Base-by-base conservation (phyloP, 1,284 basidiomycete genomes). In the Athelia psychrophila region DNA sequence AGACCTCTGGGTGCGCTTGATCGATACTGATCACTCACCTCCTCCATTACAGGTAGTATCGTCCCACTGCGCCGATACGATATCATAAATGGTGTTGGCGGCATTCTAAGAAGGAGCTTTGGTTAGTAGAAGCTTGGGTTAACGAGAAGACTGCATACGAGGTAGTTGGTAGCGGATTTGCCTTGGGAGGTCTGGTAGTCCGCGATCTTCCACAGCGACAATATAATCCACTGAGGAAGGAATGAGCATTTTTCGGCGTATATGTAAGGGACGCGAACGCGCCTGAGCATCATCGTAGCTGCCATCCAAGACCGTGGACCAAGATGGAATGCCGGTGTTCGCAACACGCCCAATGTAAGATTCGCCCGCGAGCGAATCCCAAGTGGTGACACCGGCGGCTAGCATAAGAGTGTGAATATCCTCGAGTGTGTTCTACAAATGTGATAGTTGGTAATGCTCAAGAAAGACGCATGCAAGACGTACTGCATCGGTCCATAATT, bases 381-480 rank as follows among this genome's bases (percentile, higher is more conserved):
- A 79, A 10, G 70, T 63, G 52, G 74, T 59, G 12, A 60, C 64
- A 20, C 66, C 69, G 10, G 69, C 70, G 15, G 67, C 71, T 6
- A 77, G 66, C 75, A 80, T 81, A 50, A 80, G 61, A 61, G 78
- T 80, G 56, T 81, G 76, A 4, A 81, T 58, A 56, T 81, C 79
- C 57, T 30, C 80, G 24, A 80, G 56, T 5, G 78, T 71, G 56
- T 81, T 81, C 79, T 81, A 52, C n/a, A n/a, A 10, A 16, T 18
- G 18, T n/a, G n/a, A n/a, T n/a, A n/a, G n/a, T n/a, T n/a, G n/a
- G n/a, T 30, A 5, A 13, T 13, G 27, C 5, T 30, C 6, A 46
- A 40, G 24, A 36, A 15, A 18, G 33, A 30, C 35, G n/a, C 20
- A 22, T 30, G 20, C 27, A 54, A 9, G 25, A 59, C 71, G 25